These are phyloP conservation scores for Gryganskiella cystojenkinii DNA, from an alignment of 192 early-diverging fungal species.

Conservation along the genomic window DNA sequence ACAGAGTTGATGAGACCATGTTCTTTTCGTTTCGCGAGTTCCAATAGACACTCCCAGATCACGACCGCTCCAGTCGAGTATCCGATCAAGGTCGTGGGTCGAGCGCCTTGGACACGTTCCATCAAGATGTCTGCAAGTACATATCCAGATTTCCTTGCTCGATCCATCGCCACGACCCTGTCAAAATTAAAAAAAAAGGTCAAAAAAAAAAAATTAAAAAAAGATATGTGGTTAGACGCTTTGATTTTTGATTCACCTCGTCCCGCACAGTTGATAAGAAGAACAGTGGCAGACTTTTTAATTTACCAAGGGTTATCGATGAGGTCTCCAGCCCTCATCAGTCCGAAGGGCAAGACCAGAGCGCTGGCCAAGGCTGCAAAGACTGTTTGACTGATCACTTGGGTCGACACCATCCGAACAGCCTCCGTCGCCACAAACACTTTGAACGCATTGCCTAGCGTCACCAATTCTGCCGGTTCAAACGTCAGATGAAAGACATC, in stretches of 20 bases:
- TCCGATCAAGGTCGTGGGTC: constrained; percentile 65
- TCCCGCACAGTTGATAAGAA: too few species aligned
- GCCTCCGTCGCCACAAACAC: constrained; percentile 62
- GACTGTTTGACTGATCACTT: constrained; percentile 61
- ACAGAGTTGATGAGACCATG: constrained; percentile 63
- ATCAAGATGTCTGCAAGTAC: constrained; percentile 66
- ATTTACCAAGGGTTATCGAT: constrained; percentile 71
- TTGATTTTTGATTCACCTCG: neutral
- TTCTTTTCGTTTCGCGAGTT: constrained; percentile 55
- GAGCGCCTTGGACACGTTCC: constrained; percentile 64
- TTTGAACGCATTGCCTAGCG: constrained; percentile 61
- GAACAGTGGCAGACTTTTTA: neutral
- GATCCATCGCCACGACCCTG: constrained; percentile 60
- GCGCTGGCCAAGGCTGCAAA: constrained; percentile 63
- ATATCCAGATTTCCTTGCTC: constrained; percentile 64
- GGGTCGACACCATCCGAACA: constrained; percentile 57
- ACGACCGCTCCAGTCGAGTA: constrained; percentile 68
- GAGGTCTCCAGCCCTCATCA: constrained; percentile 64
- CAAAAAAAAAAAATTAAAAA: too few species aligned
- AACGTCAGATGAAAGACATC: constrained; percentile 65
- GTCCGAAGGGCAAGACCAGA: constrained; percentile 58
- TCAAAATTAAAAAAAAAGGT: neutral
- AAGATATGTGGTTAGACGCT: neutral
- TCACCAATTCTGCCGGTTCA: constrained; percentile 56
- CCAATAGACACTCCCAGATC: constrained; percentile 66